Evolutionary conservation across 2,329 filamentous ascomycete genomes (phyloP).

Genomic region (Fusarium sp.): DNA sequence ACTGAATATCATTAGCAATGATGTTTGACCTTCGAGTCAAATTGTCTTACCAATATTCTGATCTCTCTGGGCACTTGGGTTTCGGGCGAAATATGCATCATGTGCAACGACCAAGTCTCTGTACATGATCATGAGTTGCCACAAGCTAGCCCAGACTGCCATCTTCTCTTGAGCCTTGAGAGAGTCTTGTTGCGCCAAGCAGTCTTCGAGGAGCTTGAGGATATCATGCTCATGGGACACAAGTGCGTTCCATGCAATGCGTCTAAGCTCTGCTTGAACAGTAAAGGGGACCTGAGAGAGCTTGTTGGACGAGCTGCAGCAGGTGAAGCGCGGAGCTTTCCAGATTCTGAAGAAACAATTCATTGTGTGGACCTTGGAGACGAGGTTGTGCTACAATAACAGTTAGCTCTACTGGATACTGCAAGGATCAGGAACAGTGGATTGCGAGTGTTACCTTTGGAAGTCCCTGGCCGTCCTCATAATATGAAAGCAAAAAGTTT

Average conservation of each 20-base stretch:
- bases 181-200: slow-evolving; percentile 50
- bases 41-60: slow-evolving; percentile 36
- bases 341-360: slow-evolving; percentile 62
- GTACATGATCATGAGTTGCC: slow-evolving; percentile 61
- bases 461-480: slow-evolving; percentile 48
- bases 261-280: slow-evolving; percentile 52
- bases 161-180: slow-evolving; percentile 52
- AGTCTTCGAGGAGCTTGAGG: slow-evolving; percentile 52
- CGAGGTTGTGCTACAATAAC: slow-evolving; percentile 51
- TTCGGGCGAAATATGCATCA: slow-evolving; percentile 42
- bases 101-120: slow-evolving; percentile 51
- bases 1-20: slow-evolving; percentile 23
- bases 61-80: slow-evolving; percentile 35
- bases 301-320: slow-evolving; percentile 50
- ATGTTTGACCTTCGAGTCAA: not conserved
- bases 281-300: slow-evolving; percentile 50
- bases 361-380: slow-evolving; percentile 56
- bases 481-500: slow-evolving; percentile 51
- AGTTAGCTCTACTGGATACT: slow-evolving; percentile 27
- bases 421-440: not conserved
- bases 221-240: slow-evolving; percentile 52
- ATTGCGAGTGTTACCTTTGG: slow-evolving; percentile 49
- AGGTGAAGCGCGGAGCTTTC: slow-evolving; percentile 55
- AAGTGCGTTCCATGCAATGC: slow-evolving; percentile 51
- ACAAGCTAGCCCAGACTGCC: slow-evolving; percentile 59